Conservation (phyloP, 75 land plant species). For the Selaginella moellendorffii region DNA sequence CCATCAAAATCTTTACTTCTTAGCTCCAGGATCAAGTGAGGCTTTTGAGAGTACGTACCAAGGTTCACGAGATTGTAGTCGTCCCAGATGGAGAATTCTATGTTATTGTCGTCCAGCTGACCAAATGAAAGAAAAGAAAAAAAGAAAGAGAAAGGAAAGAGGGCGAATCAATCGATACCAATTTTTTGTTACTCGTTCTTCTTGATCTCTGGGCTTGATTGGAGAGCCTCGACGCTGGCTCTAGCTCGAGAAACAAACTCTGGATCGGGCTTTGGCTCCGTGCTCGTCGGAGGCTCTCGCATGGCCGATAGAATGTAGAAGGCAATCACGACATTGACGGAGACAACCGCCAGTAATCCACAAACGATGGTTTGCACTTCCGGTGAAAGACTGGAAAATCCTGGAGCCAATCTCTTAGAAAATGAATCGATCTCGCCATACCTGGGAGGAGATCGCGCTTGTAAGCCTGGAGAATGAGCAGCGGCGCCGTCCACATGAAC, state of each 20-base stretch:
- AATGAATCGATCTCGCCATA: neutral
- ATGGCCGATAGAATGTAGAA: slow-evolving; percentile 57
- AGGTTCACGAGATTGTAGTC: neutral
- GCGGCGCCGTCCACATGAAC: slow-evolving; percentile 49
- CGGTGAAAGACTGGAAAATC: slow-evolving; percentile 29
- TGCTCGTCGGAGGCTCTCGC: slow-evolving; percentile 35
- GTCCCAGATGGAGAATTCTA: neutral
- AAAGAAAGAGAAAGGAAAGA: too few relatives aligned
- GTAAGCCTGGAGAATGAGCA: slow-evolving; percentile 39
- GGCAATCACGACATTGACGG: slow-evolving; percentile 59
- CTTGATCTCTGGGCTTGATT: too few relatives aligned
- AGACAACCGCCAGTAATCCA: slow-evolving; percentile 67
- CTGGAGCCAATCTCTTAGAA: slow-evolving; percentile 22
- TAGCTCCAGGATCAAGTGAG: neutral
- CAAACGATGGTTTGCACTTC: slow-evolving; percentile 42
- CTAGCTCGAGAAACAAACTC: slow-evolving; percentile 46
- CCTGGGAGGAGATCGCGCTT: slow-evolving; percentile 46
- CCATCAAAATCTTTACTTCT: too few relatives aligned
- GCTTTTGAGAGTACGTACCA: neutral
- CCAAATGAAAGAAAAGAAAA: neutral
- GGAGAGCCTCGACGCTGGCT: too few relatives aligned
- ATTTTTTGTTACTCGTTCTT: too few relatives aligned
- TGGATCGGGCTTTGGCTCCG: slow-evolving; percentile 55
- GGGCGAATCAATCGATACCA: too few relatives aligned
- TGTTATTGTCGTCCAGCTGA: neutral